These are phyloP conservation scores for Phlyctochytrium planicorne DNA, from an alignment of 192 early-diverging fungal genomes.

Conservation along the genomic window DNA sequence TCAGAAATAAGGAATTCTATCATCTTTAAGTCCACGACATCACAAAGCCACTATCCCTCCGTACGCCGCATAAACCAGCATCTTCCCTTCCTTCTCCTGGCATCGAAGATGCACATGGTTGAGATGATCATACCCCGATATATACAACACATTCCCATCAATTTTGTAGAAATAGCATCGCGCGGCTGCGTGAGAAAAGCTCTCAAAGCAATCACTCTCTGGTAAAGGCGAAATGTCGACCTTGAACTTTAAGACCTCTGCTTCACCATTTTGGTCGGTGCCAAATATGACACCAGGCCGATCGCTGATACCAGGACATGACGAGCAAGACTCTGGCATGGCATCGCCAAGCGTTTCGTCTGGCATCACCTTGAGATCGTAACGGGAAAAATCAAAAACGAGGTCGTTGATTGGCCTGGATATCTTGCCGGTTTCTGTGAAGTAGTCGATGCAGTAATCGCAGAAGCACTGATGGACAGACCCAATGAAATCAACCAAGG, in stretches of 20 bases:
- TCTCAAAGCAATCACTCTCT: not conserved
- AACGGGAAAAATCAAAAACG: not conserved
- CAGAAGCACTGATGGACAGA: not conserved
- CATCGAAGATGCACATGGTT: no score
- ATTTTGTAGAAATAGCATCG: not conserved
- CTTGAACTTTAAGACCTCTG: not conserved
- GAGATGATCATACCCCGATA: no score
- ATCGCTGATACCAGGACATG: not conserved
- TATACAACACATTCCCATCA: no score
- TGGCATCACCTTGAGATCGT: not conserved
- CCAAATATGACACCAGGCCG: not conserved
- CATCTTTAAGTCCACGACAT: no score
- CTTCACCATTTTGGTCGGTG: not conserved
- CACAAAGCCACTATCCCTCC: no score
- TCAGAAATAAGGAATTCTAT: no score
- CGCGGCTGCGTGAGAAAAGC: not conserved
- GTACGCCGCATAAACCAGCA: no score
- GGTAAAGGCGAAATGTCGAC: not conserved
- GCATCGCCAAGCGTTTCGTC: not conserved
- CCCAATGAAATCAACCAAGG: not conserved
- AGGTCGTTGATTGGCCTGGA: not conserved
- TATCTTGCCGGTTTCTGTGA: not conserved
- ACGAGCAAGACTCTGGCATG: not conserved
- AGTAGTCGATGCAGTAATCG: no score
- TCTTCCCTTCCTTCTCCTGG: no score